phyloP scores from a whole-genome alignment of 73 alveolate species.

The Tetrahymena elliotti region DNA sequence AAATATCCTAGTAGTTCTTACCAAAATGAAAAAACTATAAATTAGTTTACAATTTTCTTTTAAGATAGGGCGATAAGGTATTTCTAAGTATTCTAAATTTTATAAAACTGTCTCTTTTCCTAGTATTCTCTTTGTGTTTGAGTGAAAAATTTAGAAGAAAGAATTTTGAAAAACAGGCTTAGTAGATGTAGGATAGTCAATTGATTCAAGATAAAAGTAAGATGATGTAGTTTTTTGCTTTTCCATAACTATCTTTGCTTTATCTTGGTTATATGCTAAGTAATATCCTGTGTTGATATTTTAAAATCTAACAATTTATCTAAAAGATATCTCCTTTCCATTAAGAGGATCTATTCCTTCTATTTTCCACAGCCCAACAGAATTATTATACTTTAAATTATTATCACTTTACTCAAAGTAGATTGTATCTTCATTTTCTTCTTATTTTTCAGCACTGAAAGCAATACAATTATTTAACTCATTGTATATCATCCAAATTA shows the following conservation, averaged over 20 bases:
- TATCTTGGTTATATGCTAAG: neutral
- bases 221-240: neutral
- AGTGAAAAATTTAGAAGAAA: neutral
- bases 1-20: no score
- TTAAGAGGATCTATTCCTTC: neutral
- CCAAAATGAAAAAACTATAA: no score
- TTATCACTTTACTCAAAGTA: neutral
- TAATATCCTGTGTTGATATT: neutral
- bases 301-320: neutral
- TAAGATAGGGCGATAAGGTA: neutral
- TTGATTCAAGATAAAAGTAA: neutral
- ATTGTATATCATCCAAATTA: neutral
- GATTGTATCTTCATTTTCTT: neutral
- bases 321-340: neutral
- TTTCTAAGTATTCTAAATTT: neutral
- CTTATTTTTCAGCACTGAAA: neutral
- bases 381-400: neutral
- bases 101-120: neutral
- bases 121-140: neutral
- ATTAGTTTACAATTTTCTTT: neutral
- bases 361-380: neutral
- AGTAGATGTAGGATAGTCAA: neutral
- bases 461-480: neutral
- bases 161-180: neutral
- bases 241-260: neutral